These are phyloP conservation scores for Boletellus deceptivus DNA, from an alignment of 1,284 basidiomycete genomes.

Conservation along the genomic window DNA sequence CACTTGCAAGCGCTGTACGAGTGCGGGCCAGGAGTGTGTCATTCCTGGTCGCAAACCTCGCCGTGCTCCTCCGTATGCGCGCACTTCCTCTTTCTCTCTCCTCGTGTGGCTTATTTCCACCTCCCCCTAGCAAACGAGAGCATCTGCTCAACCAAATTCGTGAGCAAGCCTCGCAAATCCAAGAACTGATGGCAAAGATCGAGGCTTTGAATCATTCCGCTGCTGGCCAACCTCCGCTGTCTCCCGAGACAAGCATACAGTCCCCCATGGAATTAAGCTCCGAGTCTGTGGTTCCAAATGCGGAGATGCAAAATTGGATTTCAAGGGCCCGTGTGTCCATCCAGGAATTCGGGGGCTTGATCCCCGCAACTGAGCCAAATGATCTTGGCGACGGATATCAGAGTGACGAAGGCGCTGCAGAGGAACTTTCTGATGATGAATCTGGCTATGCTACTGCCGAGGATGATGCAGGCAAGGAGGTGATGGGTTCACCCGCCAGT, in stretches of 20 bases:
- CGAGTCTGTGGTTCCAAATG: constrained; percentile 33
- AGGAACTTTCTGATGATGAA: constrained; percentile 35
- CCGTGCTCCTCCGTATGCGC: constrained; percentile 67
- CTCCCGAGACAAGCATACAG: constrained; percentile 28
- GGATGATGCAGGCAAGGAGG: constrained; percentile 20
- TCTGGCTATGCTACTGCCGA: constrained; percentile 38
- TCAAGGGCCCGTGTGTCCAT: constrained; percentile 65
- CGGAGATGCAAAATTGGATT: constrained; percentile 67
- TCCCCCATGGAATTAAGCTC: constrained; percentile 25
- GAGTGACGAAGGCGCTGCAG: constrained; percentile 19
- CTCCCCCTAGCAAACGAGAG: constrained; percentile 61
- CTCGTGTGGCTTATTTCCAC: constrained; percentile 3
- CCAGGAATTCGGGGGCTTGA: constrained; percentile 61
- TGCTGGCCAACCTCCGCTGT: constrained; percentile 27
- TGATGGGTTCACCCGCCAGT: constrained; percentile 25
- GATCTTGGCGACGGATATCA: constrained; percentile 36
- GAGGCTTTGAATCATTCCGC: constrained; percentile 36
- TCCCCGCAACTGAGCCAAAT: constrained; percentile 47
- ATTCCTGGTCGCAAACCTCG: constrained; percentile 77
- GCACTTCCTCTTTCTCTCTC: not conserved
- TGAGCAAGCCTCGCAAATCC: constrained; percentile 66
- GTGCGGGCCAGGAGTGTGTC: constrained; percentile 65
- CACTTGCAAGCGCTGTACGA: constrained; percentile 66
- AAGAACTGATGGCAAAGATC: constrained; percentile 63
- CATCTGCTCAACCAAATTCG: constrained; percentile 70